Base-by-base conservation (phyloP, 2,329 filamentous ascomycete species). In the Fusarium protoensiforme region DNA sequence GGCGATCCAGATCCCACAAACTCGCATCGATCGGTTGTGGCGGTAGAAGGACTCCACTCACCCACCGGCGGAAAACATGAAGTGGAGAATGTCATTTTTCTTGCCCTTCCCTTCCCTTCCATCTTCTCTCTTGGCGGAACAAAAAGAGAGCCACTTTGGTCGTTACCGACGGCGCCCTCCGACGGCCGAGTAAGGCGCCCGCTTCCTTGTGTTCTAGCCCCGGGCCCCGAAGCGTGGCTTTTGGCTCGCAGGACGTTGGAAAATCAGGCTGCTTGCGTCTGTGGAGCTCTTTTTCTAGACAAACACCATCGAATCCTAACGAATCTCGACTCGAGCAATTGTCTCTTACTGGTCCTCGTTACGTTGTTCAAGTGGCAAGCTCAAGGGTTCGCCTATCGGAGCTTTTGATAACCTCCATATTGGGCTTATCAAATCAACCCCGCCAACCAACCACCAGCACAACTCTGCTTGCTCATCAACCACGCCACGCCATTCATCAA, bases 111-210 rank as follows among this genome's bases (percentile, higher is more conserved):
- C 33, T 13, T 36, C 27, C 48, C 27, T 53, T 31, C 48, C 43
- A 48, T 48, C 18, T 53, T 31, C 27, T 27, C 22, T 58, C 24
- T 29, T 58, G 54, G 53, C 54, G 22, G 41, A 24, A 27, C 41
- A 39, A 38, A 24, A 18, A 38, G 64, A 61, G 35, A 43, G 46
- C 57, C 46, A 61, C 57, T 69, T 67, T 62, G 48, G 54, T 64
- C 65, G 57, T 64, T 64, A 68, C 63, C 62, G 61, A 70, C 73
- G 76, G 76, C 69, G 71, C 69, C 71, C 74, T 73, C 76, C 74
- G 71, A 71, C 53, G 61, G 60, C 67, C 67, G 64, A 66, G 65
- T 64, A 43, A 56, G 59, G 60, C 64, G 59, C 63, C 62, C 38
- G 38, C 58, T 61, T 43, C 51, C 57, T 33, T 53, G 60, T 29